These are phyloP conservation scores for Inonotus obliquus DNA, from an alignment of 1,284 basidiomycete species.

Conservation along the genomic window DNA sequence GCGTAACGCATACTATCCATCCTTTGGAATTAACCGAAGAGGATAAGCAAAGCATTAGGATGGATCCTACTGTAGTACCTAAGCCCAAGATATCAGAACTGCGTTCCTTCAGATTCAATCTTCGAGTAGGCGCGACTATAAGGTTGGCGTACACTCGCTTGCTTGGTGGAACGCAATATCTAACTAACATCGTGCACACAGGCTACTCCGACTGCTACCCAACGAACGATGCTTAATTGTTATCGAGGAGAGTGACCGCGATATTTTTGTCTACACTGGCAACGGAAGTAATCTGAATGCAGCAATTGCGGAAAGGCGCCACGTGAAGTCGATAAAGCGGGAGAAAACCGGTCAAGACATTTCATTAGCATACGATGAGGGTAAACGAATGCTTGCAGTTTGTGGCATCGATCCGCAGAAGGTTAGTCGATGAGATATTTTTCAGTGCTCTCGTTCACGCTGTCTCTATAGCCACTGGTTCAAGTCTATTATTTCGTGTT, in stretches of 20 bases:
- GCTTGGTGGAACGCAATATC: not conserved
- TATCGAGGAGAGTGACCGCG: constrained; percentile 30
- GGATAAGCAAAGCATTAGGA: constrained; percentile 38
- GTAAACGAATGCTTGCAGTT: constrained; percentile 40
- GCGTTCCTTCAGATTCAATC: constrained; percentile 27
- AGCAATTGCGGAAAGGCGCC: constrained; percentile 25
- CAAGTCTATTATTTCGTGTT: constrained; percentile 41
- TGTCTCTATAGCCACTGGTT: constrained; percentile 25
- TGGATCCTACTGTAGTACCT: constrained; percentile 35
- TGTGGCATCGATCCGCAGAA: constrained; percentile 38
- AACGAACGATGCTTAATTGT: constrained; percentile 39
- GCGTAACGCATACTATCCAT: constrained; percentile 32
- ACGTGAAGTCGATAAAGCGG: constrained; percentile 34
- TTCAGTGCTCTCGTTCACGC: not conserved
- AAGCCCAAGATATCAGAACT: constrained; percentile 27
- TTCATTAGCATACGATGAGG: constrained; percentile 46
- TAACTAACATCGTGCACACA: constrained; percentile 21
- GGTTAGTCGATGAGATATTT: not conserved
- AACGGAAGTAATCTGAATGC: constrained; percentile 27
- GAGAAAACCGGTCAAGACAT: constrained; percentile 42
- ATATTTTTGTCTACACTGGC: constrained; percentile 39
- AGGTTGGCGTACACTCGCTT: not conserved
- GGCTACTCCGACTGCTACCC: constrained; percentile 34
- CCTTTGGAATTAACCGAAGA: constrained; percentile 35
- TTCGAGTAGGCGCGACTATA: constrained; percentile 26